These are phyloP conservation scores for Entophlyctis helioformis DNA, from an alignment of 192 early-diverging fungal genomes.

Conservation along the genomic window DNA sequence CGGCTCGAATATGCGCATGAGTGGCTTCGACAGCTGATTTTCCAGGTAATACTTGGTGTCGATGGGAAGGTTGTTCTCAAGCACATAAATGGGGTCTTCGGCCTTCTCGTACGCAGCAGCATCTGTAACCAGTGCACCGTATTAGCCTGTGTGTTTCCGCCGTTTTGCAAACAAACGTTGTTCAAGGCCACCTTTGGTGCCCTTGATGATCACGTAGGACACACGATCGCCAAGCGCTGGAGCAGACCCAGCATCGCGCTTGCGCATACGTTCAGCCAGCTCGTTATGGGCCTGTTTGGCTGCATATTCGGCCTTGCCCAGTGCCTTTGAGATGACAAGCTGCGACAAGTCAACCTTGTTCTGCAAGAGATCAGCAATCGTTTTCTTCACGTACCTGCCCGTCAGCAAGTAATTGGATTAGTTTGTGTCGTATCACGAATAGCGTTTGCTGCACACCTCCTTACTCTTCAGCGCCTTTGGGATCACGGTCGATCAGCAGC, in stretches of 20 bases:
- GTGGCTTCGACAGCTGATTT: conserved; percentile 88
- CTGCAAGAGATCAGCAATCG: conserved; percentile 85
- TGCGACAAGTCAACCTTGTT: conserved; percentile 95
- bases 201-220: conserved; percentile 90
- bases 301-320: conserved; percentile 89
- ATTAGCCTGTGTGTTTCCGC: not conserved
- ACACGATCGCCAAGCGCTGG: conserved; percentile 93
- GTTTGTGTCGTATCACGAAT: too few relatives aligned
- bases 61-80: conserved; percentile 96
- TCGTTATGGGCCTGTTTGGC: conserved; percentile 93
- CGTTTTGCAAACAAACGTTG: not conserved
- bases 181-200: conserved; percentile 51
- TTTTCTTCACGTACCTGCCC: conserved; percentile 67
- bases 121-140: too few relatives aligned
- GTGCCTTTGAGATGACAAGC: conserved; percentile 90
- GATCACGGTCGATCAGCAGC: conserved; percentile 82
- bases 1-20: conserved; percentile 92
- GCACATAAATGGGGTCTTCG: conserved; percentile 96
- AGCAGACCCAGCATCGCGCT: conserved; percentile 92
- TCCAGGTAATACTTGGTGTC: conserved; percentile 95
- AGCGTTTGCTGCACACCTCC: too few relatives aligned
- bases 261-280: conserved; percentile 90
- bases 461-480: conserved; percentile 69
- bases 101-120: conserved; percentile 93
- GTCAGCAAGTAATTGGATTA: not conserved